Base-by-base conservation (phyloP, 176 grass and related monocot species). In the Bothriochloa decipiens region DNA sequence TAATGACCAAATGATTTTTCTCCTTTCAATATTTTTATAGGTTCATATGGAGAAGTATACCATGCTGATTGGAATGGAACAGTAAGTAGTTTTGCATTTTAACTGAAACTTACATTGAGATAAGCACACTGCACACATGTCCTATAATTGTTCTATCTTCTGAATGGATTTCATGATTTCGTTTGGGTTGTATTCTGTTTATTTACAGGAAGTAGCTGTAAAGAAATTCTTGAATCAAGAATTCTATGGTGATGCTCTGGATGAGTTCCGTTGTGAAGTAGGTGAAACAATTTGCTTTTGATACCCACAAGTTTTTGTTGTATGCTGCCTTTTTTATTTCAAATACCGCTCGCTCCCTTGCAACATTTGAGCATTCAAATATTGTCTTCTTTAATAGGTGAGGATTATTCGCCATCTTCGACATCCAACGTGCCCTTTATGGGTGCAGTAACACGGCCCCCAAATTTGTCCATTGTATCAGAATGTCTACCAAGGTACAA, bases 151-250 rank as follows among this genome's bases (percentile, higher is more conserved):
- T 57, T 57, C 17, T 55, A 55, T 55, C 52, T 55, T 57, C 20
- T 57, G 18, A 57, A n/a, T n/a, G 20, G 52, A 57, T 57, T 57
- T n/a, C 53, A 20, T 57, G 53, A n/a, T n/a, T n/a, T 57, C 2
- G 7, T 22, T 57, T 20, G 20, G 2, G 18, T 9, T 20, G 25
- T 11, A 81, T 73, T 74, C 69, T 64, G 53, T 70, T 75, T 74
- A 91, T 93, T 81, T 86, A 78, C 82, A 97, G 95, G 95, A 97
- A 94, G 95, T 97, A 86, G 95, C 95, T 91, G 92, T 97, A 64
- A 97, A 97, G 84, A 97, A 97, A 70, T 97, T 97, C 78, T 90
- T 94, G 73, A 92, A 97, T 82, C 95, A 97, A 84, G 95, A 97
- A 11, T 97, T 97, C 50, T 97, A 97, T 79, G 95, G 95, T 73